A percentile compares a stretch with the other conserved stretches of the same genome.
These are phyloP conservation scores for Amorphotheca resinae DNA, from an alignment of 495 filamentous ascomycete genomes.

Conservation along the genomic window DNA sequence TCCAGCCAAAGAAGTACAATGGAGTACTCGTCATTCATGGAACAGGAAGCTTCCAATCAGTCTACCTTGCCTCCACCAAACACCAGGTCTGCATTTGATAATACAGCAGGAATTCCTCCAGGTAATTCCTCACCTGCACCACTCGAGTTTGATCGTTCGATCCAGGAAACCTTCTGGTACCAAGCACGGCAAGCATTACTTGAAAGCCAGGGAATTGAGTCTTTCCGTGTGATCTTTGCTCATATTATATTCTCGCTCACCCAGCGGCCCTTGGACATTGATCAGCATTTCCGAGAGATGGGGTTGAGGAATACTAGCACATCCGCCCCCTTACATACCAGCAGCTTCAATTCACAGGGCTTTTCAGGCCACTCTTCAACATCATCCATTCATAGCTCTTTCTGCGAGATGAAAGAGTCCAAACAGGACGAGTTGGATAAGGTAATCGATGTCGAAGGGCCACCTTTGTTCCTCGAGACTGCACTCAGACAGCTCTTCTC, in stretches of 20 bases:
- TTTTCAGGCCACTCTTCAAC: too few species aligned
- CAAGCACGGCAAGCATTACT: constrained; percentile 30
- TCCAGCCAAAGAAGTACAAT: constrained; percentile 18
- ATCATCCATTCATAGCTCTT: too few species aligned
- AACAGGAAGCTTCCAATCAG: background rate
- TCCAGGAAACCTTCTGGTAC: constrained; percentile 32
- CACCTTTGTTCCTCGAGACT: constrained; percentile 28
- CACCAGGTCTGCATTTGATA: background rate
- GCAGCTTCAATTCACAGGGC: too few species aligned
- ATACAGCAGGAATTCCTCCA: background rate
- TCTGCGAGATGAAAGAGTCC: too few species aligned
- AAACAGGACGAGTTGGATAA: too few species aligned
- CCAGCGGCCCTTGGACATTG: constrained; percentile 25
- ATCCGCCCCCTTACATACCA: too few species aligned
- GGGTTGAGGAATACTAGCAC: background rate
- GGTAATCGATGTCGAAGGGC: constrained; percentile 28
- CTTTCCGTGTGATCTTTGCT: constrained; percentile 33
- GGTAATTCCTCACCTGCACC: too few species aligned
- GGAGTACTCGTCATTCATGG: too few species aligned
- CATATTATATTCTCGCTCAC: constrained; percentile 35
- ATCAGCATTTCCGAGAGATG: background rate
- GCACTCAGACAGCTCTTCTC: constrained; percentile 26
- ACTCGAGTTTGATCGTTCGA: constrained; percentile 23
- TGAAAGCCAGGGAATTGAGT: constrained; percentile 26
- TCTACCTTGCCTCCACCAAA: background rate